Evolutionary conservation across 495 filamentous ascomycete species (phyloP), one percentile per base, ranked within the genome.

Genomic region (Penicillium silybi): DNA sequence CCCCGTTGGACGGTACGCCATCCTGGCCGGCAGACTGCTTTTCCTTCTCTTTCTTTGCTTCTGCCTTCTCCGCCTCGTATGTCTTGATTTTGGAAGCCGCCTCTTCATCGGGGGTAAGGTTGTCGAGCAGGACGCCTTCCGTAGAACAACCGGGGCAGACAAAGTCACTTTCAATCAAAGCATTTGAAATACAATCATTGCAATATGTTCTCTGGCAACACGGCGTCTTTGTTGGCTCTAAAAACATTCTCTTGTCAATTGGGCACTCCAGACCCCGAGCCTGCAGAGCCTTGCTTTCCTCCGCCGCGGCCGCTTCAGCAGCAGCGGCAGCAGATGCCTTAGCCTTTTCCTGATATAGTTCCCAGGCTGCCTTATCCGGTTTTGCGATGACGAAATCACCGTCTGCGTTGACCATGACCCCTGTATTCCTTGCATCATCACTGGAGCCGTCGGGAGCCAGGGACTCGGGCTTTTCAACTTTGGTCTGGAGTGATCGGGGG

Each of bases 141-240:
- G 83, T 88, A 66, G 86, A 81, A 77, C 93, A 98, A 45, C 83
- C 85, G 49, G 95, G 95, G 68, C 93, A 98, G 63, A 88, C 78
- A 75, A 98, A 90, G 79, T 98, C 93, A 80, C 86, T 92, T 76
- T 97, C 90, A 73, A 96, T 90, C 74, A 98, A 85, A 62, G 89
- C 86, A 82, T 92, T 95, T 61, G 91, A 91, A 70, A 97, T 96
- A 86, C 93, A 98, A 60, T 97, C 90, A 81, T 90, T 88, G 83
- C 93, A 98, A 81, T 92, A 97, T 67, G 91, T 96, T 79, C 86
- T 91, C 68, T 87, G 81, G 78, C 93, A 98, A 78, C 93, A 98
- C 53, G 93, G 95, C 58, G 92, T 97, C 81, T 96, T 92, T 77
- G 90, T 91, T 77, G 93, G 92, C 68, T 96, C 88, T 84, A 92